phyloP scores from a whole-genome alignment of 192 early-diverging fungal genomes.

The Fimicolochytrium jonesii region DNA sequence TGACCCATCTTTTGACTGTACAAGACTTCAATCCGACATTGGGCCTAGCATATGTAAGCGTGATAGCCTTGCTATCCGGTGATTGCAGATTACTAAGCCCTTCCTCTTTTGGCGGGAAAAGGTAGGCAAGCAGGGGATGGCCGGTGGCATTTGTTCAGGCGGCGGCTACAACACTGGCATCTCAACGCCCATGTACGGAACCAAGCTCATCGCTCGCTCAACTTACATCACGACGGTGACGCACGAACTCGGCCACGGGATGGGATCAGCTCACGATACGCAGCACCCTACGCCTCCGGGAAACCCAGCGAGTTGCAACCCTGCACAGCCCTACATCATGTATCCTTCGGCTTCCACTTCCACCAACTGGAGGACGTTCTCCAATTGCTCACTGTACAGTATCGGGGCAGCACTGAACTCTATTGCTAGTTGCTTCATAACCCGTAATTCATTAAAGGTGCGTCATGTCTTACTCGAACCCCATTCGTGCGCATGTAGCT shows the following conservation, averaged over 20 bases:
- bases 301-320: slow-evolving; percentile 8
- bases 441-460: slow-evolving; percentile 11
- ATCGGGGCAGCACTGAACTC: slow-evolving; percentile 3
- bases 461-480: no score
- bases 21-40: slow-evolving; percentile 25
- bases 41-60: slow-evolving; percentile 22
- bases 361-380: slow-evolving; percentile 57
- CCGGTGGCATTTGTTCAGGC: slow-evolving; percentile 22
- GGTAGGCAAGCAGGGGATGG: background rate
- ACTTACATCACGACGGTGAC: slow-evolving; percentile 23
- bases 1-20: slow-evolving; percentile 22
- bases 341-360: slow-evolving; percentile 76
- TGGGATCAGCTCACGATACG: slow-evolving; percentile 12
- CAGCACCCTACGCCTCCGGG: background rate
- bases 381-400: slow-evolving; percentile 10
- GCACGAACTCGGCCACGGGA: slow-evolving; percentile 27
- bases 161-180: slow-evolving; percentile 25
- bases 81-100: no score
- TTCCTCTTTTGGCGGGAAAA: no score
- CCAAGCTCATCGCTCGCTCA: background rate
- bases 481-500: no score
- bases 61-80: no score
- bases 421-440: slow-evolving; percentile 13
- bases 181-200: slow-evolving; percentile 12
- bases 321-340: slow-evolving; percentile 41